phyloP scores from a whole-genome alignment of 768 basidiomycete genomes.

The Brasilioporus rufonigricans region DNA sequence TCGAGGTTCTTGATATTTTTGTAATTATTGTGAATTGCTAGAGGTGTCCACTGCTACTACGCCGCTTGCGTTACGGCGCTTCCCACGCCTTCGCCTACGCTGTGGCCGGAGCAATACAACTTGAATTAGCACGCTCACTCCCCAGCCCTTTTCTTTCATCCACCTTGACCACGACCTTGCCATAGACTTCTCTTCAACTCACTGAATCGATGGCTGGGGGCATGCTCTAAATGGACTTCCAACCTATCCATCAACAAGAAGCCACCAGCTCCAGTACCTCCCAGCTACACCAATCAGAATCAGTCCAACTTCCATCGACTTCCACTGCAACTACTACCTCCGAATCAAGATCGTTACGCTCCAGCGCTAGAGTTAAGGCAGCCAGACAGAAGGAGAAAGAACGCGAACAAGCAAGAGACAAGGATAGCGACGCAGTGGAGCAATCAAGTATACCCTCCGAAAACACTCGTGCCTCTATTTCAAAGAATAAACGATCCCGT shows the following conservation, averaged over 20 bases:
- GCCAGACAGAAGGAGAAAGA: constrained; percentile 66
- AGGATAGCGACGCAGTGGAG: constrained; percentile 50
- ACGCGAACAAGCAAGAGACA: constrained; percentile 52
- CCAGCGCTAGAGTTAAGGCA: constrained; percentile 73
- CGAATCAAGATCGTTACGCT: constrained; percentile 62
- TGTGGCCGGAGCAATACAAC: constrained; percentile 22
- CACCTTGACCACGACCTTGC: constrained; percentile 26
- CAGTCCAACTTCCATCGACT: constrained; percentile 34
- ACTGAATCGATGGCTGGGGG: constrained; percentile 79
- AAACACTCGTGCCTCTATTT: constrained; percentile 41
- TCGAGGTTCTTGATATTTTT: neutral
- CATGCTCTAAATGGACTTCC: constrained; percentile 91
- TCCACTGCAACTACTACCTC: constrained; percentile 36
- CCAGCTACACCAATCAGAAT: constrained; percentile 43
- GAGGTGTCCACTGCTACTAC: neutral
- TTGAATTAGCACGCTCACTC: constrained; percentile 25
- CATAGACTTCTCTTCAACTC: constrained; percentile 16
- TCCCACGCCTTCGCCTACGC: constrained; percentile 32
- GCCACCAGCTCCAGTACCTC: constrained; percentile 59
- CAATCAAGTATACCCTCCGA: constrained; percentile 39
- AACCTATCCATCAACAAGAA: constrained; percentile 68
- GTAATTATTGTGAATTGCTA: neutral
- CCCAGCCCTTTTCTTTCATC: constrained; percentile 20
- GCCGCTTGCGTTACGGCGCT: constrained; percentile 15
- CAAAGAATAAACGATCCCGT: constrained; percentile 51